These are phyloP conservation scores for Chaetothyriales sp. DNA, from an alignment of 2,329 filamentous ascomycete genomes.

Conservation along the genomic window DNA sequence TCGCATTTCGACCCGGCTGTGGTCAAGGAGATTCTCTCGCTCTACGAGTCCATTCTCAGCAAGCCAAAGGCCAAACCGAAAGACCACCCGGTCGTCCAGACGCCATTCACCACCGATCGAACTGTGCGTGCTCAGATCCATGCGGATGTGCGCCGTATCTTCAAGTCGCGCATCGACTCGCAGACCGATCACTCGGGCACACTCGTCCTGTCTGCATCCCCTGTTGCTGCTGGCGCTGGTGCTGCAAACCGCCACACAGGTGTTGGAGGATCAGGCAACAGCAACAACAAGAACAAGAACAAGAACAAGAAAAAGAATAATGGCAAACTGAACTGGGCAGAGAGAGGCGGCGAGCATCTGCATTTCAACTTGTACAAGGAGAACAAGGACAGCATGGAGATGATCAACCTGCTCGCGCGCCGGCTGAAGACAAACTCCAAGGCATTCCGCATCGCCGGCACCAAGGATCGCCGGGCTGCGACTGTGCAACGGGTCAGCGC, in stretches of 20 bases:
- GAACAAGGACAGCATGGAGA: conserved; percentile 93
- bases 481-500: conserved; percentile 70
- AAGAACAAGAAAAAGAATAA: conserved; percentile 19
- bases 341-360: conserved; percentile 62
- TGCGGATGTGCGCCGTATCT: conserved; percentile 58
- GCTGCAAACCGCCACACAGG: no score
- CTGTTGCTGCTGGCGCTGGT: conserved; percentile 8
- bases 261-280: no score
- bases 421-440: conserved; percentile 54
- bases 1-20: conserved; percentile 11
- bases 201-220: conserved; percentile 33
- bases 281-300: conserved; percentile 18
- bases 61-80: conserved; percentile 41
- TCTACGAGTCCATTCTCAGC: conserved; percentile 40
- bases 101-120: conserved; percentile 42
- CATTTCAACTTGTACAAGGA: conserved; percentile 93
- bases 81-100: conserved; percentile 38
- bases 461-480: conserved; percentile 76
- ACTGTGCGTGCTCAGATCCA: conserved; percentile 49
- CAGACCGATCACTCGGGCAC: conserved; percentile 56
- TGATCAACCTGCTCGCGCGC: conserved; percentile 59
- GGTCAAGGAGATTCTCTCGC: conserved; percentile 34
- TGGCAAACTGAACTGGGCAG: conserved; percentile 44
- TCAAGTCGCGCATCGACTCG: conserved; percentile 63
- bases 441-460: conserved; percentile 67